Percentiles rank a stretch among this genome's conserved stretches.
Evolutionary conservation across 2,329 filamentous ascomycete species (phyloP).

Genomic region (Phialophora chinensis): DNA sequence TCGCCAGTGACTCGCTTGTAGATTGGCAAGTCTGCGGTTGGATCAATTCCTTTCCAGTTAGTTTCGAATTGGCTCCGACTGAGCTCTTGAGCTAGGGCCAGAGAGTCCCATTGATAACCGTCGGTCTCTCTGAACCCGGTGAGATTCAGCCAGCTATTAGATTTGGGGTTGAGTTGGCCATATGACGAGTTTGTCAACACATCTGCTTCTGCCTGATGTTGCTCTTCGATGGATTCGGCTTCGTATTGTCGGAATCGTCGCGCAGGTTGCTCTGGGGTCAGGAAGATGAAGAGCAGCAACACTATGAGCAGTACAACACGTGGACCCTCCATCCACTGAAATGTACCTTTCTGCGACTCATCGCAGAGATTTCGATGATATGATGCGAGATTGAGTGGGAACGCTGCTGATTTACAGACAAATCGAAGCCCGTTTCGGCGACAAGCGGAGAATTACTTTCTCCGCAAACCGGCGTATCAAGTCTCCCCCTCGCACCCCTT

Average conservation of each 20-base stretch:
- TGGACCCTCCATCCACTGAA: constrained; percentile 47
- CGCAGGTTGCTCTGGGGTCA: constrained; percentile 52
- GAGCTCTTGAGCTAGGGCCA: constrained; percentile 48
- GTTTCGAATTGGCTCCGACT: constrained; percentile 59
- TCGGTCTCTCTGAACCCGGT: constrained; percentile 78
- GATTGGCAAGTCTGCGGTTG: constrained; percentile 57
- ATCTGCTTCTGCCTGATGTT: constrained; percentile 46
- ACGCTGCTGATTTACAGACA: constrained; percentile 4
- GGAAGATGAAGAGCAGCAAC: constrained; percentile 60
- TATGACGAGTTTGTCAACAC: constrained; percentile 52
- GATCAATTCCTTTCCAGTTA: constrained; percentile 51
- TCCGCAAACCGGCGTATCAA: background rate
- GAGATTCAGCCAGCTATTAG: constrained; percentile 67
- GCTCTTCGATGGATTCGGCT: constrained; percentile 49
- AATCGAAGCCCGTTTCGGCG: background rate
- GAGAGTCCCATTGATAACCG: constrained; percentile 77
- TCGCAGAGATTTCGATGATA: constrained; percentile 24
- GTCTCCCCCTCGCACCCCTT: no score
- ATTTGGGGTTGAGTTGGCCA: constrained; percentile 57
- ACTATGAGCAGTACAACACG: constrained; percentile 57
- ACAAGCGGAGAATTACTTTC: constrained; percentile 3
- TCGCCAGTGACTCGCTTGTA: constrained; percentile 82
- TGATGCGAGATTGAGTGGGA: constrained; percentile 8
- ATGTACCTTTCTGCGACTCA: constrained; percentile 26
- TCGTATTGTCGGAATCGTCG: constrained; percentile 30